Base-by-base conservation (phyloP, 208 protist genomes). In the Trypanosoma conorhini region DNA sequence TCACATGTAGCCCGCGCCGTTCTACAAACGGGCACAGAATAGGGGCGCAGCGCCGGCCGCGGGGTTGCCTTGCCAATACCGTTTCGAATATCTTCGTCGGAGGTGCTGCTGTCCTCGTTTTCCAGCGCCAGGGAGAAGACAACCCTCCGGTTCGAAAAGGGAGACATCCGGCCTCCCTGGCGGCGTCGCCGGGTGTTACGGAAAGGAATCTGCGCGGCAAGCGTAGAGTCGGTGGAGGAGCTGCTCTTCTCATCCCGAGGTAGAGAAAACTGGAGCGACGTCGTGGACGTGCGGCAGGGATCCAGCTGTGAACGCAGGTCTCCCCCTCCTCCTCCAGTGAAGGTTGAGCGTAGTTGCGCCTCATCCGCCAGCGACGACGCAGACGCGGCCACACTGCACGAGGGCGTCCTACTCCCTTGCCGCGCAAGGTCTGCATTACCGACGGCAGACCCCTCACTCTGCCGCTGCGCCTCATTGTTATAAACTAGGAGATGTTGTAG, bases 401-500 rank as follows among this genome's bases (percentile, higher is more conserved):
- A 21, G 2, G 1, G 30, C 12, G 30, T n/a, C 30, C 24, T 12
- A 21, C 55, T 26, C 22, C 50, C n/a, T 26, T 54, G 50, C 7
- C 4, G 4, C 3, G 26, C 61, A 40, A 4, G 42, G 24, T 3
- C 9, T 3, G 19, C 22, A 51, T 28, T 26, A 33, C 33, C 15
- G 19, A 24, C 46, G 12, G 48, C 0, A 24, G 61, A 31, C 15
- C 26, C 30, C 42, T 62, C 15, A 26, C 5, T 40, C 58, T 62
- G 33, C 9, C n/a, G 15, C 17, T 48, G 58, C 15, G 28, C 24
- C 19, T 61, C 51, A 46, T 74, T 67, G 7, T 74, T 24, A 42
- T 74, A 74, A 3, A 74, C 40, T n/a, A 74, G 60, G 24, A 26
- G 35, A 42, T 67, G 60, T 35, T 63, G 60, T n/a, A 60, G 26